These are phyloP conservation scores for Dacryopinax spathularia DNA, from an alignment of 768 basidiomycete species.

Conservation along the genomic window DNA sequence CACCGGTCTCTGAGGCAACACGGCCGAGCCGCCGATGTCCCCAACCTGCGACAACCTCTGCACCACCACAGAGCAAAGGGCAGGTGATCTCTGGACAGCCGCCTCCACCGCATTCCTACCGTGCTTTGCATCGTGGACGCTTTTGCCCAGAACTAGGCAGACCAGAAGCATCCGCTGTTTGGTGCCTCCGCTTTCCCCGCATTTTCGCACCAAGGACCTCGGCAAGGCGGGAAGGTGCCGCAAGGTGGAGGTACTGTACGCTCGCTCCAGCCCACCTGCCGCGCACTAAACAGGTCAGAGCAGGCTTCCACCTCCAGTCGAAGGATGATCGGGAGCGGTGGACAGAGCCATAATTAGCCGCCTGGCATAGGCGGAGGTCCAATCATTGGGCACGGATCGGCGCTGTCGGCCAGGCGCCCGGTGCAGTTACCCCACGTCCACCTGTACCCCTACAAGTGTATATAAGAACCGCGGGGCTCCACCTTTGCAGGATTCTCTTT, in stretches of 20 bases:
- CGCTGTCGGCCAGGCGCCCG: neutral
- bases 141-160: neutral
- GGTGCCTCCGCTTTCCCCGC: neutral
- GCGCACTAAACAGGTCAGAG: neutral
- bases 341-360: neutral
- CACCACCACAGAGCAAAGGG: neutral
- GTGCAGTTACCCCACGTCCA: neutral
- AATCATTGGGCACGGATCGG: neutral
- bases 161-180: neutral
- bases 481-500: neutral
- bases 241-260: neutral
- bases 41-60: neutral
- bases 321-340: neutral
- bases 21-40: conserved; percentile 1
- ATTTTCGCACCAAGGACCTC: neutral
- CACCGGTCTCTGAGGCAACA: too few species aligned
- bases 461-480: neutral
- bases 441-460: neutral
- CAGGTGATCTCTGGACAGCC: neutral
- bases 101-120: neutral
- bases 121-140: neutral
- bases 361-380: neutral
- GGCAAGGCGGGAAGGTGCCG: neutral
- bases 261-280: neutral
- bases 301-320: conserved; percentile 2